phyloP scores from a whole-genome alignment of 2,329 filamentous ascomycete species.

The Pseudogymnoascus sp. region DNA sequence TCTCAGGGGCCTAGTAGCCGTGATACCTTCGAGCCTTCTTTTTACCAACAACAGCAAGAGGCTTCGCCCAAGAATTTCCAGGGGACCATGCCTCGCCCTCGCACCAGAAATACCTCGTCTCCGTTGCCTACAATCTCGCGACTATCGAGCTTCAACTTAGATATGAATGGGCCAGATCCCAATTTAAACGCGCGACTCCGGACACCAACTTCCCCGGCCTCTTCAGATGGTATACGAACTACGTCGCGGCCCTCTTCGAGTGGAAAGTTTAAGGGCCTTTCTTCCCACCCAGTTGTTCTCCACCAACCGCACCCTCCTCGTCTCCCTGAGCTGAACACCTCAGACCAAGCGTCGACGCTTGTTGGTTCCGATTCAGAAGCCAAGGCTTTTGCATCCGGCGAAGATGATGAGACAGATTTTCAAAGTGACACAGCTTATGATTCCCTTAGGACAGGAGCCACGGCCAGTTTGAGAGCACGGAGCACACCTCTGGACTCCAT shows the following conservation, averaged over 20 bases:
- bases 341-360: conserved; percentile 48
- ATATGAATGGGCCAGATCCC: conserved; percentile 41
- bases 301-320: conserved; percentile 17
- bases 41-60: conserved; percentile 19
- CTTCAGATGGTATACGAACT: conserved; percentile 24
- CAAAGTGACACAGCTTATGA: conserved; percentile 72
- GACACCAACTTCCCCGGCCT: conserved; percentile 22
- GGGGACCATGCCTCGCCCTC: conserved; percentile 16
- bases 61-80: conserved; percentile 21
- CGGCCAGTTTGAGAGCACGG: conserved; percentile 55
- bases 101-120: conserved; percentile 41
- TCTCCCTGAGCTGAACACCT: conserved; percentile 19
- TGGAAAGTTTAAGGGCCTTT: conserved; percentile 34
- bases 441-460: conserved; percentile 64
- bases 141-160: conserved; percentile 47
- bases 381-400: conserved; percentile 56
- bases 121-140: conserved; percentile 47
- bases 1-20: conserved; percentile 20
- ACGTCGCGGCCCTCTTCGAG: conserved; percentile 35
- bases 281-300: conserved; percentile 17
- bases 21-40: conserved; percentile 20
- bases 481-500: conserved; percentile 70
- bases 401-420: conserved; percentile 71
- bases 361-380: conserved; percentile 63
- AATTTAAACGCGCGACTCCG: conserved; percentile 26